Conservation (phyloP, 2,329 filamentous ascomycete species). For the Bipolaris bicolor region DNA sequence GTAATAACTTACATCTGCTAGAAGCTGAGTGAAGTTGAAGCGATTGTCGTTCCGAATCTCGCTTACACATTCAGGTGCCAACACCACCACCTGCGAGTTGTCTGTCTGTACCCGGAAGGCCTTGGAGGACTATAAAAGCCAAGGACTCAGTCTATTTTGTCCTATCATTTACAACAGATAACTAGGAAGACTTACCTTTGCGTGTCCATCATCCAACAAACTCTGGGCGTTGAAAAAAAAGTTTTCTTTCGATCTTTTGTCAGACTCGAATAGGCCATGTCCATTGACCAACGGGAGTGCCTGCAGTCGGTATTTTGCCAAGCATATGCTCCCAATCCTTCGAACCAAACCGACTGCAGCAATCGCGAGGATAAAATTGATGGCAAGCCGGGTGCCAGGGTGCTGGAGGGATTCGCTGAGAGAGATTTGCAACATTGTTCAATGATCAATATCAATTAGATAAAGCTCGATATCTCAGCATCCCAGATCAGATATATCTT, state of each 20-base stretch:
- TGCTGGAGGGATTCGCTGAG: neutral
- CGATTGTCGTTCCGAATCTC: neutral
- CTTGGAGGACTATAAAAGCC: neutral
- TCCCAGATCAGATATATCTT: neutral
- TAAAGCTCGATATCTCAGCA: neutral
- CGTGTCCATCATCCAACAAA: neutral
- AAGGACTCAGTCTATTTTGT: neutral
- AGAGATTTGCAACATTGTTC: neutral
- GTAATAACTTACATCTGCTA: neutral
- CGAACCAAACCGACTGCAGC: neutral
- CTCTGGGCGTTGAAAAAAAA: neutral
- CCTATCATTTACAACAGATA: neutral
- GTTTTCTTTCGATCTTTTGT: neutral
- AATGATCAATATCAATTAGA: neutral
- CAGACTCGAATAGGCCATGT: neutral
- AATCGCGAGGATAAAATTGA: neutral
- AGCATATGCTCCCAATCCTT: neutral
- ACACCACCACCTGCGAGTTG: conserved; percentile 1
- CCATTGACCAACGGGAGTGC: neutral
- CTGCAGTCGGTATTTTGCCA: neutral
- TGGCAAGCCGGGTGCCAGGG: neutral
- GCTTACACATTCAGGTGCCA: neutral
- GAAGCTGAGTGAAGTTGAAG: neutral
- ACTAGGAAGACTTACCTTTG: neutral
- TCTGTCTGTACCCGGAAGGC: conserved; percentile 1